Evolutionary conservation across 202 grass and related monocot genomes (phyloP), one percentile per base, ranked within the genome.

Genomic region (Sporobolus alterniflorus): DNA sequence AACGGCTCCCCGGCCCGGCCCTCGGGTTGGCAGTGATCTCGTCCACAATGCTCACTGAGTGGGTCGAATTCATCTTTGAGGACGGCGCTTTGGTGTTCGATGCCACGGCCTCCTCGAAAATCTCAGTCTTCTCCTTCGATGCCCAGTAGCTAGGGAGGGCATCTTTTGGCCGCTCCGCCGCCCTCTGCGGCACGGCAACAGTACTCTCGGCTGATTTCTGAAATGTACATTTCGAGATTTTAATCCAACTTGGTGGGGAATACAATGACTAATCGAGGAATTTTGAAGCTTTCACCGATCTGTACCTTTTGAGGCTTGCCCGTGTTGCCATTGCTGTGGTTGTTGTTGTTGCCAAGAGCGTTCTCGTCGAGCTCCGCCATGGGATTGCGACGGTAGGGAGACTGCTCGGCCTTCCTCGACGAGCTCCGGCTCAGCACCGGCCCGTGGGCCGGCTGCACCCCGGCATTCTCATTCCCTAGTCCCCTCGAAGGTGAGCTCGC

Each of bases 351-450:
- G 26, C 32, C 77, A 49, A 91, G 78, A 0, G 78, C 18, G 59
- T 98, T 98, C 71, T 93, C 92, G 32, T 98, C 90, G 47, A 98
- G 83, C 75, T 98, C 92, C 2, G 87, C n/a, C 95, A 98, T 95
- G 18, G 95, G 95, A 54, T 90, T 95, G 77, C 95, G 89, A 10
- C 89, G 77, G 49, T 79, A 88, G 4, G 92, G 92, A 24, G 95
- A 95, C 7, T 91, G 73, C 69, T 98, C 95, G 0, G 90, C 90
- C 75, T 95, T 98, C 84, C 90, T 82, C 4, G 95, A 98, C 15
- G 95, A 95, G 82, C 82, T 98, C 32, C 93, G 82, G 77, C 96
- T 98, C 70, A 96, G 85, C 16, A 85, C 85, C 36, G 88, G 88
- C 13, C 80, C 79, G 67, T 91, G 89, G 24, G 82, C 41, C 22